Percentiles rank a stretch among this genome's conserved stretches.
Conservation (phyloP, 352 stramenopile species). For the Globisporangium solare region DNA sequence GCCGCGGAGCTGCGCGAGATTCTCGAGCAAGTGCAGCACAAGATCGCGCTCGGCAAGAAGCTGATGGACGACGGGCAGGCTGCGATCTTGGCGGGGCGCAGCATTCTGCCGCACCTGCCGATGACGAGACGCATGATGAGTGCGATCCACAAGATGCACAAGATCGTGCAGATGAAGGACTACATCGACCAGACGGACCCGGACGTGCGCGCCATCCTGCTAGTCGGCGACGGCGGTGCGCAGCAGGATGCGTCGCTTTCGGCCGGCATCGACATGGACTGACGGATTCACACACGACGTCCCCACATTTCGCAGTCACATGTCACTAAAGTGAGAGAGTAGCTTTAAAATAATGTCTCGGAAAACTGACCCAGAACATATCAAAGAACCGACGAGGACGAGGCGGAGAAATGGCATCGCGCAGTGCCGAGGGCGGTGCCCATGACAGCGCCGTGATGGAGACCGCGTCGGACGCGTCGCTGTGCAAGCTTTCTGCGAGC, state of each 20-base stretch:
- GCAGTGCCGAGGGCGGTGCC: constrained; percentile 4
- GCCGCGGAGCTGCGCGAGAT: constrained; percentile 47
- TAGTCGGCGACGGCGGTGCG: constrained; percentile 9
- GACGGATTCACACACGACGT: background rate
- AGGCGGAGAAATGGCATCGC: background rate
- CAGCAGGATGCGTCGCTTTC: background rate
- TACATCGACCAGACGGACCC: constrained; percentile 64
- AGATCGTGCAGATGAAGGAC: constrained; percentile 63
- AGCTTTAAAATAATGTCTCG: background rate
- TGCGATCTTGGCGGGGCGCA: constrained; percentile 33
- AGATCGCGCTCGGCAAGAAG: constrained; percentile 24
- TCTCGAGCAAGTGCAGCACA: constrained; percentile 38
- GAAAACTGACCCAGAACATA: background rate
- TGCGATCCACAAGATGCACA: constrained; percentile 49
- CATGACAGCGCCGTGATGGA: constrained; percentile 78
- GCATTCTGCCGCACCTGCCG: constrained; percentile 49
- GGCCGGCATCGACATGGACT: background rate
- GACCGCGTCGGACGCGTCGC: constrained; percentile 75
- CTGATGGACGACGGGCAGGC: constrained; percentile 37
- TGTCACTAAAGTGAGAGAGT: constrained; percentile 5
- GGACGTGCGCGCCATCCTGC: constrained; percentile 36
- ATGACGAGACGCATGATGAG: constrained; percentile 54
- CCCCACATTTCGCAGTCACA: background rate
- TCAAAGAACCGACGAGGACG: constrained; percentile 3
- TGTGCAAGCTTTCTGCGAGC: constrained; percentile 84